Evolutionary conservation across 352 stramenopile species (phyloP).

Genomic region (Stramenopiles sp.): DNA sequence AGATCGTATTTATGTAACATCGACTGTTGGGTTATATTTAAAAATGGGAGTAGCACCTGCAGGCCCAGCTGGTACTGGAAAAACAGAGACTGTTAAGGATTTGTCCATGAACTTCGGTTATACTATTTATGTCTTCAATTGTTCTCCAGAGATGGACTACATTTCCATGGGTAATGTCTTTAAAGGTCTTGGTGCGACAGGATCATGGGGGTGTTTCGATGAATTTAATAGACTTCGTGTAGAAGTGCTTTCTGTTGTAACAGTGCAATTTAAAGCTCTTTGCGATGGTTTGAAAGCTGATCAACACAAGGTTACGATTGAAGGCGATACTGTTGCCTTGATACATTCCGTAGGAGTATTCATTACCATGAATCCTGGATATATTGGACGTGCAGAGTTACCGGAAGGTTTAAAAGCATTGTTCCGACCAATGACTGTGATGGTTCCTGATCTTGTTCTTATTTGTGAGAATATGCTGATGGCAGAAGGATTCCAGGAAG

Average conservation of each 20-base stretch:
- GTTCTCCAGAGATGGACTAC: slow-evolving; percentile 74
- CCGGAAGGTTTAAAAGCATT: slow-evolving; percentile 74
- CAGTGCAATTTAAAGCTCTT: slow-evolving; percentile 90
- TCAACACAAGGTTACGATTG: not conserved
- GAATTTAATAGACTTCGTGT: slow-evolving; percentile 90
- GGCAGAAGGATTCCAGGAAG: slow-evolving; percentile 68
- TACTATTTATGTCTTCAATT: slow-evolving; percentile 63
- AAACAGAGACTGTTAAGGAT: slow-evolving; percentile 61
- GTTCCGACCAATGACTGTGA: slow-evolving; percentile 73
- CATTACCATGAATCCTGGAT: slow-evolving; percentile 82
- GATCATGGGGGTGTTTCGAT: slow-evolving; percentile 85
- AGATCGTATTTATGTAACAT: slow-evolving; percentile 52
- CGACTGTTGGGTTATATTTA: slow-evolving; percentile 47
- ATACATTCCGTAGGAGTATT: slow-evolving; percentile 64
- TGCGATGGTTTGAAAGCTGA: no score
- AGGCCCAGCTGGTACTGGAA: slow-evolving; percentile 49
- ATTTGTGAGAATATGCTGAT: slow-evolving; percentile 87
- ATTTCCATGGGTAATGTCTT: slow-evolving; percentile 89
- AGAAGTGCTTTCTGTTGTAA: slow-evolving; percentile 80
- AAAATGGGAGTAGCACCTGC: slow-evolving; percentile 48
- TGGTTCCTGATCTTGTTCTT: slow-evolving; percentile 59
- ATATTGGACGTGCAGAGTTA: slow-evolving; percentile 62
- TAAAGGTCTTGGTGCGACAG: slow-evolving; percentile 69
- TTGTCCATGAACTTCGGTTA: slow-evolving; percentile 43
- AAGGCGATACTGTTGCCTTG: slow-evolving; percentile 51